Evolutionary conservation across 345 rosid genomes (phyloP).

Genomic region (Aethionema arabicum): DNA sequence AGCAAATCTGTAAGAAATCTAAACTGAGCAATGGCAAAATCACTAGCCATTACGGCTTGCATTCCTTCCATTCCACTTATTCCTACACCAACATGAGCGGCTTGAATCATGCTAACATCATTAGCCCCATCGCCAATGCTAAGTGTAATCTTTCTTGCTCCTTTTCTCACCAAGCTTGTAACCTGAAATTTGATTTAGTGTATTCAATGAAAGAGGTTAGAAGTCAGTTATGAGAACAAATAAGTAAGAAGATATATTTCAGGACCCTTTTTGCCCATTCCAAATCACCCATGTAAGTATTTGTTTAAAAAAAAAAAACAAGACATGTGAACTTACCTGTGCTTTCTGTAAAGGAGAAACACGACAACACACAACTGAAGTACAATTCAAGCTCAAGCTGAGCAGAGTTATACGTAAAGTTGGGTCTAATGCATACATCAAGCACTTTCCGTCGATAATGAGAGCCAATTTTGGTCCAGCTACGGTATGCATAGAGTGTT

Average conservation of each 20-base stretch:
- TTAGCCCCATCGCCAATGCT: conserved; percentile 99
- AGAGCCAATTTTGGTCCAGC: conserved; percentile 82
- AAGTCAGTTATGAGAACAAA: not conserved
- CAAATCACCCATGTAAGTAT: conserved; percentile 11
- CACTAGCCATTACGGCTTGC: conserved; percentile 99
- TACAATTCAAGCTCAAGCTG: conserved; percentile 90
- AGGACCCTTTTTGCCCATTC: conserved; percentile 13
- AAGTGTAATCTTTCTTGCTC: conserved; percentile 89
- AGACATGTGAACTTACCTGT: conserved; percentile 54
- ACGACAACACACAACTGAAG: conserved; percentile 95
- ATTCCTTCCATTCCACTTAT: conserved; percentile 97
- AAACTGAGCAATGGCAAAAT: conserved; percentile 97
- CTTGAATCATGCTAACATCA: conserved; percentile 99
- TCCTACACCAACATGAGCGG: conserved; percentile 96
- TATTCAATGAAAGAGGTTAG: conserved; percentile 1
- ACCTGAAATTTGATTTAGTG: conserved; percentile 49
- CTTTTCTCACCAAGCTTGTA: conserved; percentile 89
- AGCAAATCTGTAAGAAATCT: conserved; percentile 85
- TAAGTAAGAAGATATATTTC: conserved; percentile 7
- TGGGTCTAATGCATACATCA: conserved; percentile 93
- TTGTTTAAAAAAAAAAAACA: not conserved
- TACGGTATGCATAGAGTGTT: conserved; percentile 45
- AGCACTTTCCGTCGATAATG: conserved; percentile 91
- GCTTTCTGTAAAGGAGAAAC: conserved; percentile 99
- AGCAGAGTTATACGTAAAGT: conserved; percentile 74